Base-by-base conservation (phyloP, 371 early-diverging fungal genomes). In the Mucor irregularis region DNA sequence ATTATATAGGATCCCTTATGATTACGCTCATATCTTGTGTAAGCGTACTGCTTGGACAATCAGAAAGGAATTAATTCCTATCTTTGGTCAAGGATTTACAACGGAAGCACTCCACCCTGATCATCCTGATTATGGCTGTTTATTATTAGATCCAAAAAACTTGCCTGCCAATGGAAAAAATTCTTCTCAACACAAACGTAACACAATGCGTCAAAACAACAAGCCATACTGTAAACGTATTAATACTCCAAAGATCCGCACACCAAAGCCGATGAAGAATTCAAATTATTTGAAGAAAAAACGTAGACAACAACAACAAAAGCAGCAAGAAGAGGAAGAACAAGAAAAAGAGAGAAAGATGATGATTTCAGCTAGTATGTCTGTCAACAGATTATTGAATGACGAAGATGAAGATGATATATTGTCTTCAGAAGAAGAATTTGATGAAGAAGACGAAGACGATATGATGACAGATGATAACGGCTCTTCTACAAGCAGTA, bases 71-170 rank as follows among this genome's bases (percentile, higher is more conserved):
- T 64, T 87, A 5, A 69, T 78, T 4, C 82, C 83, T 21, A 71
- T 87, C 30, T 87, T 87, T 63, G 88, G 88, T 0, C 79, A 78
- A 10, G 54, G 62, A 7, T 85, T 87, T 53, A 68, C 71, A 8
- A 56, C 65, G 19, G 81, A 80, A 56, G 82, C 77, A 29, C 63
- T 84, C 8, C 68, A 73, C 16, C 83, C 87, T 10, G 64, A 61
- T 25, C 74, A 83, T 21, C 71, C 74, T 16, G 80, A 81, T 2
- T 82, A 69, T 49, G 75, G 75, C 6, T 73, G 73, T 51, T 62
- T 78, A 3, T 43, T 78, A 31, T 54, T 78, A 1, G 67, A 73
- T 50, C 74, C 74, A 22, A 56, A 58, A 21, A 19, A 17, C 35
- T 46, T 46, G 30, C 26, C 45, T 13, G 28, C 31, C 16, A 31